Evolutionary conservation across 1,284 basidiomycete species (phyloP), one percentile per base, ranked within the genome.

Genomic region (Papiliotrema nemorosa): DNA sequence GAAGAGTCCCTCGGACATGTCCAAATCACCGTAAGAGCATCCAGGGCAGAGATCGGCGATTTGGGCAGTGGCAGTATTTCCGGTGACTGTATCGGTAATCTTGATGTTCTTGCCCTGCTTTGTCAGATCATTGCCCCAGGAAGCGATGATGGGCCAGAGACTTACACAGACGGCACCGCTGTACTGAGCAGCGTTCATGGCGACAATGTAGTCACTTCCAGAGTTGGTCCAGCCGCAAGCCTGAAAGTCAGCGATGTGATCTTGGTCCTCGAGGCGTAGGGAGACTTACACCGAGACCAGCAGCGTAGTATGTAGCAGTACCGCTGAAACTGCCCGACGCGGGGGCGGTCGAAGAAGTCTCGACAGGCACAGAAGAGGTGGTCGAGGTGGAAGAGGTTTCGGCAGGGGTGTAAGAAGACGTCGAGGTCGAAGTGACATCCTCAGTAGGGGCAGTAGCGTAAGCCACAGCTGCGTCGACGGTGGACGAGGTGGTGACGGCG

Each of bases 31-130:
- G 41, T 61, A 66, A 12, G 48, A 55, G 66, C 78, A 79, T 16
- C 60, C 60, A 20, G 76, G 77, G 67, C 77, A 77, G 34, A 55
- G 50, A 55, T 74, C 72, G 54, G 80, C 85, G 60, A 91, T 78
- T 18, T 77, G 79, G 51, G 84, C 88, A 1, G 67, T 76, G 50
- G 84, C 80, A 13, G 67, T 73, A 69, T 82, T 79, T 60, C 79
- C 77, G 70, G 82, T 85, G 49, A 70, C 59, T 25, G 59, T 57
- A 77, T 87, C 85, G 59, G 78, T 85, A 69, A 93, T 82, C 57
- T 69, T 59, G 58, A 92, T 80, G 47, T 77, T 67, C 67, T 79
- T 75, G 52, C 84, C 86, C 31, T 49, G 37, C 13, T 24, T n/a
- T 5, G 18, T 35, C 16, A 44, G 26, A 6, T 13, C 16, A 13